Percentiles rank a stretch among this genome's conserved stretches.
These are phyloP conservation scores for Gomphus bonarii DNA, from an alignment of 1,284 basidiomycete genomes.

Conservation along the genomic window DNA sequence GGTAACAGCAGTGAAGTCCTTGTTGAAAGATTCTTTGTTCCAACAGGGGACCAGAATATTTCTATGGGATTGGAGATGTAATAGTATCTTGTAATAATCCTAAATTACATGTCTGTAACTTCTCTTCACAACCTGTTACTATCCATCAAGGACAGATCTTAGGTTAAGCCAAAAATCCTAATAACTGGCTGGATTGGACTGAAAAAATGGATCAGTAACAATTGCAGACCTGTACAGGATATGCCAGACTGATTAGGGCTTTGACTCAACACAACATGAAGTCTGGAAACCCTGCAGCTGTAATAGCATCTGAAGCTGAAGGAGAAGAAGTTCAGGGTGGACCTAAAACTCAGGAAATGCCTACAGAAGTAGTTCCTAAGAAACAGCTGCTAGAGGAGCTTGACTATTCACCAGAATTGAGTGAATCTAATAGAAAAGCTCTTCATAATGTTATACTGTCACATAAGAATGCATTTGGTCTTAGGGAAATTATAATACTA, in stretches of 20 bases:
- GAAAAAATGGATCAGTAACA: too few species aligned
- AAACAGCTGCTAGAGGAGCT: conserved; percentile 5
- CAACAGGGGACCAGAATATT: conserved; percentile 11
- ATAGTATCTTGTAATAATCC: conserved; percentile 9
- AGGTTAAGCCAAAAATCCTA: conserved; percentile 10
- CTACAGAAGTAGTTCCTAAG: conserved; percentile 3
- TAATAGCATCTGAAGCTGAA: neutral
- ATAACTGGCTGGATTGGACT: conserved; percentile 2
- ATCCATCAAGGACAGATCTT: conserved; percentile 12
- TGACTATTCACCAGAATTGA: neutral
- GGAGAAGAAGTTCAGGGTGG: conserved; percentile 9
- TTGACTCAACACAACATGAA: conserved; percentile 1
- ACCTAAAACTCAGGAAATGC: conserved; percentile 14
- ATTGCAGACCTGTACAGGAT: neutral
- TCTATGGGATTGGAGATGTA: conserved; percentile 14
- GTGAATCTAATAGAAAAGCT: conserved; percentile 4
- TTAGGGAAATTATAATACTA: conserved; percentile 17
- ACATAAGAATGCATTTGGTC: conserved; percentile 17
- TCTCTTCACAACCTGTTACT: conserved; percentile 3
- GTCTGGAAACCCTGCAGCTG: too few species aligned
- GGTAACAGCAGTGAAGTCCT: too few species aligned
- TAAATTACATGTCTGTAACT: conserved; percentile 11
- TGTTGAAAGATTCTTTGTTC: neutral
- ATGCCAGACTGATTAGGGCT: conserved; percentile 2
- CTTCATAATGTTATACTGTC: conserved; percentile 14